phyloP scores from a whole-genome alignment of 2,329 filamentous ascomycete species.

The Sporothrix protearum region DNA sequence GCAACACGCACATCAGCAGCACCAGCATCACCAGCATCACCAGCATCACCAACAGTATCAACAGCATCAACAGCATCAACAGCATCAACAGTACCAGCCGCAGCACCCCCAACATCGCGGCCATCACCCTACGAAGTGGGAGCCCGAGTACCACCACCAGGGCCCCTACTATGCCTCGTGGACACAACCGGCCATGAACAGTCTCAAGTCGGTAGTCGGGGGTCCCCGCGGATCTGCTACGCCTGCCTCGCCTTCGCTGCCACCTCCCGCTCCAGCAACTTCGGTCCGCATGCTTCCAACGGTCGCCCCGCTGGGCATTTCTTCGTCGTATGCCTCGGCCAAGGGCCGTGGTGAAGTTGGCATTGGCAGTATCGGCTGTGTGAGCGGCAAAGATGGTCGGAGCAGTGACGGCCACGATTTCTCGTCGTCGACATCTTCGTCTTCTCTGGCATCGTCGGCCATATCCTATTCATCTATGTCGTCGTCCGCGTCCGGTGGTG shows the following conservation, averaged over 20 bases:
- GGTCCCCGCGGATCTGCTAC: background rate
- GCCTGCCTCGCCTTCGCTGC: background rate
- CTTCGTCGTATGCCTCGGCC: background rate
- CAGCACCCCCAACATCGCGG: background rate
- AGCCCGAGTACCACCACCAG: conserved; percentile 8
- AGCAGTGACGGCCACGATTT: conserved; percentile 7
- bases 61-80: background rate
- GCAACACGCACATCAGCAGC: background rate
- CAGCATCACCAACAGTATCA: background rate
- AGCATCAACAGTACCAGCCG: background rate
- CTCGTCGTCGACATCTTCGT: conserved; percentile 19
- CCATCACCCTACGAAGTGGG: conserved; percentile 8
- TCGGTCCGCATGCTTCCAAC: background rate
- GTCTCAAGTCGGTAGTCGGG: background rate
- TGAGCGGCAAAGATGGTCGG: conserved; percentile 4
- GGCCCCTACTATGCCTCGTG: background rate
- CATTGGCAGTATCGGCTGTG: background rate
- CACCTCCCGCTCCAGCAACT: background rate
- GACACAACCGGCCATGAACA: background rate
- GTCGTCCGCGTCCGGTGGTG: conserved; percentile 12
- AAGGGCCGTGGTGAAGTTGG: background rate
- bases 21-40: background rate
- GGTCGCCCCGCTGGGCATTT: conserved; percentile 14
- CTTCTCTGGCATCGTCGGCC: conserved; percentile 10
- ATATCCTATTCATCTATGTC: conserved; percentile 20